A percentile compares a stretch with the other conserved stretches of the same genome.
These are phyloP conservation scores for Solanum raphanifolium DNA, from an alignment of 257 asterid genomes.

Conservation along the genomic window DNA sequence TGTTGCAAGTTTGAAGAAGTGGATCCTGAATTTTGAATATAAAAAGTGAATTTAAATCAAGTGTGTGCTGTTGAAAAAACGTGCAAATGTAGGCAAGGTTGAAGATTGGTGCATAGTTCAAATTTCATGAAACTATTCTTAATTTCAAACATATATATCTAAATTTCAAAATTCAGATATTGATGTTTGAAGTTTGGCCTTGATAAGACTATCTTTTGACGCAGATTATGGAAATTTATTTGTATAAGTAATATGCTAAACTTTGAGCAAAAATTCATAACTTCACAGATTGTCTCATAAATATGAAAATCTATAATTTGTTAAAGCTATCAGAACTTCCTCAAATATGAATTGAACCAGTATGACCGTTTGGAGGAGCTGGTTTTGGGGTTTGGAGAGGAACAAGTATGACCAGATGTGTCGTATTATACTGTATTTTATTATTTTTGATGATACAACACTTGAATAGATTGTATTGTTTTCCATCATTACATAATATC, in stretches of 20 bases:
- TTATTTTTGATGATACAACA: no score
- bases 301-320: neutral
- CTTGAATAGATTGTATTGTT: neutral
- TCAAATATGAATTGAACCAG: neutral
- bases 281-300: neutral
- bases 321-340: neutral
- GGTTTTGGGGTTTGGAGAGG: neutral
- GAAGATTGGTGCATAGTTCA: neutral
- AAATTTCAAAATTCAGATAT: neutral
- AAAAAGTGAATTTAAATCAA: neutral
- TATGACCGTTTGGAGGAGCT: neutral
- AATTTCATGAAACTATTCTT: no score
- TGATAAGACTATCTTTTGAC: neutral
- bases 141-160: no score
- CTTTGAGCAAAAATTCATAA: no score
- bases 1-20: neutral
- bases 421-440: neutral
- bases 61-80: neutral
- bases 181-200: neutral
- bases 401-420: neutral
- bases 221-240: neutral
- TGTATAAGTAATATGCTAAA: neutral
- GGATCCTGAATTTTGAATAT: neutral
- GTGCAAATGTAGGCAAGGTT: neutral
- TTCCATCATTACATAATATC: neutral